Conservation (phyloP, 345 rosid genomes). For the Boechera stricta region DNA sequence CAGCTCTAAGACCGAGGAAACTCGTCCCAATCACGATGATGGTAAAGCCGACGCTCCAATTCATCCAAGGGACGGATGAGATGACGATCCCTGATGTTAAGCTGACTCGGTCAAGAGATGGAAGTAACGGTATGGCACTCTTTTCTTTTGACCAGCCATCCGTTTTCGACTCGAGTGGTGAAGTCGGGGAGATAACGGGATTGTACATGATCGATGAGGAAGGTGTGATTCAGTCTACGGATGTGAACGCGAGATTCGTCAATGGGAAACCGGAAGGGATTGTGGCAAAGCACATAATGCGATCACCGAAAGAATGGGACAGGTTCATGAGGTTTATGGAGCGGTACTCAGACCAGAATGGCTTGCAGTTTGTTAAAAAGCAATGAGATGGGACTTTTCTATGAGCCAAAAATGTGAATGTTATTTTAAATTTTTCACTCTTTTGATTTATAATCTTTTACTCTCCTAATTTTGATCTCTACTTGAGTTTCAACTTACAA, state of each 20-base stretch:
- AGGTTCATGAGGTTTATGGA: slow-evolving; percentile 99
- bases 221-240: slow-evolving; percentile 89
- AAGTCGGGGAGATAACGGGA: slow-evolving; percentile 93
- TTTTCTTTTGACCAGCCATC: slow-evolving; percentile 87
- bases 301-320: slow-evolving; percentile 86
- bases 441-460: slow-evolving; percentile 25
- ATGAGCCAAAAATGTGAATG: slow-evolving; percentile 38
- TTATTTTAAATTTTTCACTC: slow-evolving; percentile 15
- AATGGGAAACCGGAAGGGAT: slow-evolving; percentile 88
- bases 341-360: slow-evolving; percentile 82
- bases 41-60: slow-evolving; percentile 82
- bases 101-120: slow-evolving; percentile 88
- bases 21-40: slow-evolving; percentile 54
- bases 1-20: slow-evolving; percentile 33
- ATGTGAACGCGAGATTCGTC: slow-evolving; percentile 89
- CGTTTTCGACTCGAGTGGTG: slow-evolving; percentile 83
- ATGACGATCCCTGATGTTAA: slow-evolving; percentile 80
- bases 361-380: slow-evolving; percentile 81
- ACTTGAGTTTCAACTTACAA: slow-evolving; percentile 14
- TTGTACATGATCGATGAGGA: slow-evolving; percentile 97
- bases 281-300: slow-evolving; percentile 88
- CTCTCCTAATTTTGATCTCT: slow-evolving; percentile 27
- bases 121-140: slow-evolving; percentile 81
- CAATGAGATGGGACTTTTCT: slow-evolving; percentile 44
- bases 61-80: slow-evolving; percentile 93